phyloP scores from a whole-genome alignment of 768 basidiomycete genomes.

The Hydnomerulius pinastri region DNA sequence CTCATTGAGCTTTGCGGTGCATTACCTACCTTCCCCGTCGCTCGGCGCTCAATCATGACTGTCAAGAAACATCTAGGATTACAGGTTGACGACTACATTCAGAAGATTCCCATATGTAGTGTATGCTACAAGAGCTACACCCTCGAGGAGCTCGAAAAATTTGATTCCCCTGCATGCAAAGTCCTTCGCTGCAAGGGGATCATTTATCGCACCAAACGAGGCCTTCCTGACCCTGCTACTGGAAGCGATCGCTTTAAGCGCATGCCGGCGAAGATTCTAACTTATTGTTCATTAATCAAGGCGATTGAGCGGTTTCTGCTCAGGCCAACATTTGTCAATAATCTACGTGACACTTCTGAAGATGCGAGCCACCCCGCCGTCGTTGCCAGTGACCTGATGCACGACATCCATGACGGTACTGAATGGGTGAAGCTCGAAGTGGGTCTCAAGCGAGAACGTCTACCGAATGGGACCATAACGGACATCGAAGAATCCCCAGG shows the following conservation, averaged over 20 bases:
- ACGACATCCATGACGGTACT: background rate
- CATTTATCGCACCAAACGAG: too few species aligned
- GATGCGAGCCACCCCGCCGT: too few species aligned
- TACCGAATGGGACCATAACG: background rate
- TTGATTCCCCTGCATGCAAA: background rate
- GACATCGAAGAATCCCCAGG: slow-evolving; percentile 1
- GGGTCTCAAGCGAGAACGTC: background rate
- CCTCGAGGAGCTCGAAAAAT: background rate
- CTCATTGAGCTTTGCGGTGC: background rate
- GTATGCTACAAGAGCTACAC: background rate
- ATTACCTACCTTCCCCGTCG: background rate
- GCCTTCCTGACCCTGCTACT: too few species aligned
- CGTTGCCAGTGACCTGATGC: background rate
- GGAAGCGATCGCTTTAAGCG: too few species aligned
- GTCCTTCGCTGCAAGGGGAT: too few species aligned
- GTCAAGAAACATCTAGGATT: background rate
- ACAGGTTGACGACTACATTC: background rate
- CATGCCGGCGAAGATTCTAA: too few species aligned
- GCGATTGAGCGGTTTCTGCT: too few species aligned
- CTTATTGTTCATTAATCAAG: too few species aligned
- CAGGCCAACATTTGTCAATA: too few species aligned
- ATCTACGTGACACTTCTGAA: too few species aligned
- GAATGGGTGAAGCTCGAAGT: background rate
- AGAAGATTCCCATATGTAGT: background rate
- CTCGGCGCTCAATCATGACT: background rate